Conservation (phyloP, 495 filamentous ascomycete species). For the Penicillium crystallinum region DNA sequence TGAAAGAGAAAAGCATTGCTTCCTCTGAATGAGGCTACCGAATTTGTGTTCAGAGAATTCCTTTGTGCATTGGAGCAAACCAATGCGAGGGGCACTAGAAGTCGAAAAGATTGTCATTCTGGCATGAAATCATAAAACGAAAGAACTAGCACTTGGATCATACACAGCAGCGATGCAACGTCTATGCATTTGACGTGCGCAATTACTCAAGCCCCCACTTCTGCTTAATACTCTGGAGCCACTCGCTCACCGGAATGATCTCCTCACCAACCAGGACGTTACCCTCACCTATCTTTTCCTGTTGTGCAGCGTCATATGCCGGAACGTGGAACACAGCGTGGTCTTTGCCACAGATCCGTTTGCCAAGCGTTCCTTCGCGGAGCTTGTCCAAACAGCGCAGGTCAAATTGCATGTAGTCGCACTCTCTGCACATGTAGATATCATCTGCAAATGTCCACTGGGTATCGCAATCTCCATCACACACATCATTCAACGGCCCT, state of each 20-base stretch:
- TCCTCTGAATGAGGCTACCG: too few relatives aligned
- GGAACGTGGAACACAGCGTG: constrained; percentile 37
- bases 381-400: constrained; percentile 25
- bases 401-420: constrained; percentile 28
- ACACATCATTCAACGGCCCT: constrained; percentile 10
- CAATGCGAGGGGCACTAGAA: too few relatives aligned
- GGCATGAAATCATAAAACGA: too few relatives aligned
- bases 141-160: too few relatives aligned
- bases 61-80: too few relatives aligned
- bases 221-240: constrained; percentile 14
- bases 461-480: constrained; percentile 21
- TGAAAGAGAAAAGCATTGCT: too few relatives aligned
- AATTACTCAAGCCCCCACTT: constrained; percentile 4
- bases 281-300: constrained; percentile 14
- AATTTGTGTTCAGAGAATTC: too few relatives aligned
- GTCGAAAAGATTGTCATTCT: too few relatives aligned
- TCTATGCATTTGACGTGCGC: neutral
- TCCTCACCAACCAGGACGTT: constrained; percentile 27
- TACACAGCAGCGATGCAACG: neutral
- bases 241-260: constrained; percentile 32
- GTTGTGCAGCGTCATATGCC: constrained; percentile 23
- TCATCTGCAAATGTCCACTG: constrained; percentile 22
- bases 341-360: constrained; percentile 28
- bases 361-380: constrained; percentile 18
- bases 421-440: constrained; percentile 34